A percentile compares a stretch with the other conserved stretches of the same genome.
phyloP scores from a whole-genome alignment of 441 rosid genomes.

The Jatropha podagrica region DNA sequence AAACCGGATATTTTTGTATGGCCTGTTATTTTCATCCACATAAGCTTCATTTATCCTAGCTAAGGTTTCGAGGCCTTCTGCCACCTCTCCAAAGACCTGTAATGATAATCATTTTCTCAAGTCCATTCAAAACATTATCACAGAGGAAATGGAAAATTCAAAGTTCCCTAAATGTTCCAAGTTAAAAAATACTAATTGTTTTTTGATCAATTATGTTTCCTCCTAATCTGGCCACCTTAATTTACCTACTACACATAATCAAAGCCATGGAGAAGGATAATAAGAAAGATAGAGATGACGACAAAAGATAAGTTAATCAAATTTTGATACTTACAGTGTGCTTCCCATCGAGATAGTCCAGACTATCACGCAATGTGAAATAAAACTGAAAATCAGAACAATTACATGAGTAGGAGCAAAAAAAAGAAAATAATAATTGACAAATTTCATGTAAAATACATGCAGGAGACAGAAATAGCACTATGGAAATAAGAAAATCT shows the following conservation, averaged over 20 bases:
- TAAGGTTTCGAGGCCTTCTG: constrained; percentile 89
- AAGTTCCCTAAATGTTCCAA: not conserved
- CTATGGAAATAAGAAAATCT: constrained; percentile 10
- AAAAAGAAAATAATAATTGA: not conserved
- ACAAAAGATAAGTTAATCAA: not conserved
- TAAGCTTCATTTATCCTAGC: constrained; percentile 87
- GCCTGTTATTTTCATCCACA: constrained; percentile 80
- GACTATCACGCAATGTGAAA: constrained; percentile 78
- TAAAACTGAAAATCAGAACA: constrained; percentile 65
- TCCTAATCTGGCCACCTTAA: not conserved
- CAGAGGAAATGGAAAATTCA: not conserved
- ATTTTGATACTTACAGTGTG: constrained; percentile 68
- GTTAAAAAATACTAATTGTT: not conserved
- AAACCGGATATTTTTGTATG: constrained; percentile 78
- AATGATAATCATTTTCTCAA: constrained; percentile 7
- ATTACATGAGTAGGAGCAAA: constrained; percentile 17
- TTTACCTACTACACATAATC: no score
- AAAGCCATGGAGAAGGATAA: no score
- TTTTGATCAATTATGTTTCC: not conserved
- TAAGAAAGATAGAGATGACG: no score
- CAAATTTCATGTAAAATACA: not conserved
- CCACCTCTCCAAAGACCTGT: constrained; percentile 95
- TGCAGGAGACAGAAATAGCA: not conserved
- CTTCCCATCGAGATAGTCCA: constrained; percentile 97
- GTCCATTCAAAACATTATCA: not conserved